phyloP scores from a whole-genome alignment of 345 rosid genomes.

The Populus alba region DNA sequence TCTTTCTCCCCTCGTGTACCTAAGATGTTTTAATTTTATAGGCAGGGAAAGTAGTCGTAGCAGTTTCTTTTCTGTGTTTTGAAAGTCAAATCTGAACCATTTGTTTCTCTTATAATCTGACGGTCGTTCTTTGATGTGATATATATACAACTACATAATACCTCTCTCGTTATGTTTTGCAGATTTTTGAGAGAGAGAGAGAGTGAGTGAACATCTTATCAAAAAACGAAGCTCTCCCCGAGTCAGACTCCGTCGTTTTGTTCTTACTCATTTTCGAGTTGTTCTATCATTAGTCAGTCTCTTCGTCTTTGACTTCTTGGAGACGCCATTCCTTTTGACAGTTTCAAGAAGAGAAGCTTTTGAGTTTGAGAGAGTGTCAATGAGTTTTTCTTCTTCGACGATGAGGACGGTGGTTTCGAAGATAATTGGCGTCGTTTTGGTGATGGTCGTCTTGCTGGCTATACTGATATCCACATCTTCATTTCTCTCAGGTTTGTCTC shows the following conservation, averaged over 20 bases:
- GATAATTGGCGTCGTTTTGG: conserved; percentile 10
- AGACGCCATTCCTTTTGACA: background rate
- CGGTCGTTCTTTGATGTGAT: conserved; percentile 26
- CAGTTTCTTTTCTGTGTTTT: background rate
- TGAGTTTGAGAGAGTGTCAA: background rate
- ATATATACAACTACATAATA: background rate
- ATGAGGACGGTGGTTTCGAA: conserved; percentile 25
- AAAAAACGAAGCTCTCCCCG: background rate
- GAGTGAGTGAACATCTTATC: background rate
- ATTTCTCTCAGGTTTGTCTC: conserved; percentile 18
- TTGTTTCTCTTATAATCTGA: conserved; percentile 25
- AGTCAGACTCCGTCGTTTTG: background rate
- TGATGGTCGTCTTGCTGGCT: conserved; percentile 14
- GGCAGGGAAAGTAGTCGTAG: background rate
- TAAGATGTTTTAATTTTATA: background rate
- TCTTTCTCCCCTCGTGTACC: conserved; percentile 17
- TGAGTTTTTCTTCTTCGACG: conserved; percentile 1
- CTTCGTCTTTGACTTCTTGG: background rate
- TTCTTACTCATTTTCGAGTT: background rate
- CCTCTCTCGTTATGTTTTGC: conserved; percentile 24
- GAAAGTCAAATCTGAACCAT: conserved; percentile 33
- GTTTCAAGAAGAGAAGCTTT: background rate
- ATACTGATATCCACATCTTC: conserved; percentile 13
- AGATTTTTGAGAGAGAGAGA: conserved; percentile 14
- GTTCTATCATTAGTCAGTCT: background rate